phyloP scores from a whole-genome alignment of 352 stramenopile genomes.

The Pythium brassicae region DNA sequence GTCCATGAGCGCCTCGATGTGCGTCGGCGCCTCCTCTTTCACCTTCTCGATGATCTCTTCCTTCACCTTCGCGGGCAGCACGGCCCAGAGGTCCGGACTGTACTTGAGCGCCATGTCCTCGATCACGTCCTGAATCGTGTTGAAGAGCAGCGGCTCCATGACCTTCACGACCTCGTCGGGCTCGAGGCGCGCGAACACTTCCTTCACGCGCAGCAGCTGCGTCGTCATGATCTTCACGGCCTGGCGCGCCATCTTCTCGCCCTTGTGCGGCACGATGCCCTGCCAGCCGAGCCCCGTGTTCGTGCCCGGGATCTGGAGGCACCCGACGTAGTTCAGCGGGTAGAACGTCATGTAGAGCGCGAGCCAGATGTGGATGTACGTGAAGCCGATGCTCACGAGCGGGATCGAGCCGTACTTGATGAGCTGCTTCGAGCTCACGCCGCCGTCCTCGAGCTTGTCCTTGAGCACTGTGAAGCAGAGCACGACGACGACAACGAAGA shows the following conservation, averaged over 20 bases:
- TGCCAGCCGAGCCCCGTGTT: slow-evolving; percentile 96
- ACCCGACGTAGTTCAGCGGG: slow-evolving; percentile 92
- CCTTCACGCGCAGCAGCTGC: slow-evolving; percentile 90
- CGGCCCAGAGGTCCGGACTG: slow-evolving; percentile 78
- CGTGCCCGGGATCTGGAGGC: slow-evolving; percentile 78
- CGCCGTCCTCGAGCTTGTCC: slow-evolving; percentile 37
- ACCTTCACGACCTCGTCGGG: slow-evolving; percentile 88
- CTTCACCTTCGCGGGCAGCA: slow-evolving; percentile 76
- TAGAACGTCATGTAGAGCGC: slow-evolving; percentile 99
- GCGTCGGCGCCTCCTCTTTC: slow-evolving; percentile 89
- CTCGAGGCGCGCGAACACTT: slow-evolving; percentile 92
- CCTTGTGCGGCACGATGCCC: slow-evolving; percentile 96
- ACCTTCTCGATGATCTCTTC: slow-evolving; percentile 93
- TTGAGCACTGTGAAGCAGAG: slow-evolving; percentile 80
- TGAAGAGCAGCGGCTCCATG: slow-evolving; percentile 91
- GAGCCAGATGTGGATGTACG: slow-evolving; percentile 95
- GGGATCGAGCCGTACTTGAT: slow-evolving; percentile 84
- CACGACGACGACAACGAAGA: slow-evolving; percentile 51
- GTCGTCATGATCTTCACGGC: slow-evolving; percentile 92
- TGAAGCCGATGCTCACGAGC: slow-evolving; percentile 87
- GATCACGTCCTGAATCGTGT: slow-evolving; percentile 84
- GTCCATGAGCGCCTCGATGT: slow-evolving; percentile 93
- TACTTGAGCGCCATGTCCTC: slow-evolving; percentile 89
- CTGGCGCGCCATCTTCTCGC: slow-evolving; percentile 95
- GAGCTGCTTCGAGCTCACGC: slow-evolving; percentile 58